Base-by-base conservation (phyloP, 768 basidiomycete genomes). In the Termitomyces sp. region DNA sequence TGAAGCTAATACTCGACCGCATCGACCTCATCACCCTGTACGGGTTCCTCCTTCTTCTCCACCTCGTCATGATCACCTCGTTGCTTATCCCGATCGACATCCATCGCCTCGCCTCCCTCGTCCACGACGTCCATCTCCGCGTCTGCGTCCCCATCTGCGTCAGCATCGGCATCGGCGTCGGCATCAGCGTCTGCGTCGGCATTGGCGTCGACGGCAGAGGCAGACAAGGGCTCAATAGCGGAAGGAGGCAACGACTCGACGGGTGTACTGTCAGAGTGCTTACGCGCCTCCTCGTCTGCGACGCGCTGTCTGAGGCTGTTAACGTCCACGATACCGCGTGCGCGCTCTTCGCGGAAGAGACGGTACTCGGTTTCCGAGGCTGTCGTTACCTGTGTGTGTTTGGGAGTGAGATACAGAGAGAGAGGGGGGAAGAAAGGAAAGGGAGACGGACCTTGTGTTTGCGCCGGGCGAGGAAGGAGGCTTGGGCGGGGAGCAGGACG, bases 351-450 rank as follows among this genome's bases (percentile, higher is more conserved):
- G 37, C 71, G 75, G 77, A 91, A 93, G 6, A 73, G 65, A 6
- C 73, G 67, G 86, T 89, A 91, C 71, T 92, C 91, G 58, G 78
- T 82, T 67, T 88, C 86, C 7, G 78, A 74, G 20, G 86, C 85
- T 62, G 84, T 82, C 39, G 73, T 65, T 16, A 87, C 83, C 89
- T 91, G 65, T 27, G 27, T 27, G 11, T 16, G 9, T 3, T 9
- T n/a, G 6, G 0, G 44, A 7, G 15, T 15, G 9, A 42, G 15
- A 1, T 42, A 11, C 15, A 22, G 20, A 24, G 39, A 22, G 20
- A 45, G 22, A 4, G 6, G 27, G 22, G 2, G 8, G 44, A 22
- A 27, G 5, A 16, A 39, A 16, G 39, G 18, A 18, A 4, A 7
- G 13, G 5, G 6, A 16, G 16, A 69, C 78, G 53, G 61, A 85